Percentiles rank a stretch among this genome's conserved stretches.
Conservation (phyloP, 164 flowering plant species). For the Amborella trichopoda region DNA sequence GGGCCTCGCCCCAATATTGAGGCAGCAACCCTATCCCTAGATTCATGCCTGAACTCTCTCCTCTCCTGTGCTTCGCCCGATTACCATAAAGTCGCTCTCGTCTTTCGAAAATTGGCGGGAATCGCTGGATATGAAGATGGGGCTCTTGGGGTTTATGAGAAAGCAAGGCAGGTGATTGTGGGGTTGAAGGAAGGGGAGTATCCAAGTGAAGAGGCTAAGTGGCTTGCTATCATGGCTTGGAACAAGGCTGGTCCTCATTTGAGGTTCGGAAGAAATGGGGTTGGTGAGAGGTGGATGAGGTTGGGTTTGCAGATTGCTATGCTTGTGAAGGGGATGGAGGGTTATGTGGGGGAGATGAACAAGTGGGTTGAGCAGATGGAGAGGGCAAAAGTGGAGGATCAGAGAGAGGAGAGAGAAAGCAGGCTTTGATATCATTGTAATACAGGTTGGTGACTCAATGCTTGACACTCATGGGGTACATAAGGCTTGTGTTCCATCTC, state of each 20-base stretch:
- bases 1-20: constrained; percentile 14
- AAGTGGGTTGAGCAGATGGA: constrained; percentile 37
- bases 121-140: constrained; percentile 39
- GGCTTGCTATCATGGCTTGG: constrained; percentile 92
- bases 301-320: constrained; percentile 58
- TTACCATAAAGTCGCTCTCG: constrained; percentile 14
- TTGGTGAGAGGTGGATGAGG: constrained; percentile 70
- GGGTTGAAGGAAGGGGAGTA: constrained; percentile 76
- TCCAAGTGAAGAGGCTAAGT: constrained; percentile 75
- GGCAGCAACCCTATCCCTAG: constrained; percentile 16
- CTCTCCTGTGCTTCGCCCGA: constrained; percentile 19
- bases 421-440: too few species aligned
- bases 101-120: constrained; percentile 16
- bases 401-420: background rate
- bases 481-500: too few species aligned
- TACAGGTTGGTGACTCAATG: too few species aligned
- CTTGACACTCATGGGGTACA: too few species aligned
- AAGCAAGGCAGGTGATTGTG: constrained; percentile 70
- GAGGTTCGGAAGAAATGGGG: constrained; percentile 41
- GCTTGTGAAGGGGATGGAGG: constrained; percentile 48
- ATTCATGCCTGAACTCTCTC: constrained; percentile 15
- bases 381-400: constrained; percentile 6
- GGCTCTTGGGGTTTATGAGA: constrained; percentile 44
- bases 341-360: constrained; percentile 60
- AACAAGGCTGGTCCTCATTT: constrained; percentile 68